These are phyloP conservation scores for Lecanosticta acicola DNA, from an alignment of 2,329 filamentous ascomycete species.

Conservation along the genomic window DNA sequence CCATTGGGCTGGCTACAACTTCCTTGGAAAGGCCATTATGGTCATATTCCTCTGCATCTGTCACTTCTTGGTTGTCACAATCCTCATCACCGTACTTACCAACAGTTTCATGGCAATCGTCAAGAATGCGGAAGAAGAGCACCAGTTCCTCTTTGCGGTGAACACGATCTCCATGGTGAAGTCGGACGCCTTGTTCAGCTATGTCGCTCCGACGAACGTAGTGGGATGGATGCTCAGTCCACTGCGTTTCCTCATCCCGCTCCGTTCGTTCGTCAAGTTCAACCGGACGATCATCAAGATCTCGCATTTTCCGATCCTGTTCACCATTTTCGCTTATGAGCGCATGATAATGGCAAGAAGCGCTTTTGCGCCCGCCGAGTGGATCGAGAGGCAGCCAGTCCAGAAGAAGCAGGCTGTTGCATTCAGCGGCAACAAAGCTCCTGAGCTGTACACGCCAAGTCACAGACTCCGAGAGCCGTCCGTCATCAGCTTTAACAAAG, in stretches of 20 bases:
- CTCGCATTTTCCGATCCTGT: slow-evolving; percentile 82
- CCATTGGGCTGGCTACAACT: slow-evolving; percentile 74
- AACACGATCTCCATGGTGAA: slow-evolving; percentile 98
- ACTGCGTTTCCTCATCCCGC: slow-evolving; percentile 70
- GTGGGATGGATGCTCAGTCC: slow-evolving; percentile 86
- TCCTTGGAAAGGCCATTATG: slow-evolving; percentile 69
- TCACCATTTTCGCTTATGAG: slow-evolving; percentile 83
- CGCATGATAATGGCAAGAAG: slow-evolving; percentile 67
- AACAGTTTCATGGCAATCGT: slow-evolving; percentile 96
- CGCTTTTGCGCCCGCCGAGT: slow-evolving; percentile 76
- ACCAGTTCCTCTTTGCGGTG: slow-evolving; percentile 87
- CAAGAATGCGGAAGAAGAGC: slow-evolving; percentile 87
- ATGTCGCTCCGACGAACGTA: slow-evolving; percentile 85
- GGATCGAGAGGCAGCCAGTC: slow-evolving; percentile 62
- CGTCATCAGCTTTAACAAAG: slow-evolving; percentile 81
- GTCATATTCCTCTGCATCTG: slow-evolving; percentile 85
- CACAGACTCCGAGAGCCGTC: slow-evolving; percentile 65
- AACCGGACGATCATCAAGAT: slow-evolving; percentile 89
- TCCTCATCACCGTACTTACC: slow-evolving; percentile 89
- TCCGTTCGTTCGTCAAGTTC: slow-evolving; percentile 73
- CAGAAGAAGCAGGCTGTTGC: slow-evolving; percentile 28
- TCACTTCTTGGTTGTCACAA: slow-evolving; percentile 91
- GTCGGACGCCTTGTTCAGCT: slow-evolving; percentile 92
- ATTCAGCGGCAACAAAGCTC: slow-evolving; percentile 27
- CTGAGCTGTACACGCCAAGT: slow-evolving; percentile 65